Evolutionary conservation across 2,329 filamentous ascomycete species (phyloP).

Genomic region (Exutisphaerella laricina): DNA sequence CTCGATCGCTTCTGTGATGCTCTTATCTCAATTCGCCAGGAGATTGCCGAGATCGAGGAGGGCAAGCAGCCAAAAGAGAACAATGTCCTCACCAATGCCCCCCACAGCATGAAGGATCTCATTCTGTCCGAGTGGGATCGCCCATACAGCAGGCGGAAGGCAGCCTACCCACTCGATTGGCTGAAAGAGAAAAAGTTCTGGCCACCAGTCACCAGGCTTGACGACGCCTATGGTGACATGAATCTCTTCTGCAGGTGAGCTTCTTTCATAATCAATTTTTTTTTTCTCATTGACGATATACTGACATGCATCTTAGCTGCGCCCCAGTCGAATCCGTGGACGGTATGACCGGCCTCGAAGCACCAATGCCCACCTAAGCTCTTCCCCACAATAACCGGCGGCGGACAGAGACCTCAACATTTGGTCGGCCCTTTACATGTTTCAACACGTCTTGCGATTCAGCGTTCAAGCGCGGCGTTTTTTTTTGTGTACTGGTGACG

Average conservation of each 20-base stretch:
- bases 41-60: constrained; percentile 78
- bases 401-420: not conserved
- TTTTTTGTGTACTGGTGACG: not conserved
- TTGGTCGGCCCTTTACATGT: not conserved
- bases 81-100: constrained; percentile 85
- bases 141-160: constrained; percentile 73
- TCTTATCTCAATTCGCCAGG: constrained; percentile 74
- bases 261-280: not conserved
- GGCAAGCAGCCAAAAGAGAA: constrained; percentile 67
- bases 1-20: constrained; percentile 91
- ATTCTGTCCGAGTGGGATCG: constrained; percentile 72
- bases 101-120: constrained; percentile 78
- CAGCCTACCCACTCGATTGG: constrained; percentile 78
- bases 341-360: constrained; percentile 30
- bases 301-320: constrained; percentile 44
- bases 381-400: constrained; percentile 1
- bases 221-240: constrained; percentile 84
- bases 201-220: constrained; percentile 78
- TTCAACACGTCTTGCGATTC: constrained; percentile 18
- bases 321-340: constrained; percentile 65
- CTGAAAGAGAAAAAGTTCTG: constrained; percentile 97
- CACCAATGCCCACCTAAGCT: constrained; percentile 24
- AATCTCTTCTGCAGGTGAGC: constrained; percentile 81
- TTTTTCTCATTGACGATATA: not conserved
- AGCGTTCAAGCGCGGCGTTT: constrained; percentile 26